phyloP scores from a whole-genome alignment of 2,329 filamentous ascomycete species.

The Fusarium newnesense region DNA sequence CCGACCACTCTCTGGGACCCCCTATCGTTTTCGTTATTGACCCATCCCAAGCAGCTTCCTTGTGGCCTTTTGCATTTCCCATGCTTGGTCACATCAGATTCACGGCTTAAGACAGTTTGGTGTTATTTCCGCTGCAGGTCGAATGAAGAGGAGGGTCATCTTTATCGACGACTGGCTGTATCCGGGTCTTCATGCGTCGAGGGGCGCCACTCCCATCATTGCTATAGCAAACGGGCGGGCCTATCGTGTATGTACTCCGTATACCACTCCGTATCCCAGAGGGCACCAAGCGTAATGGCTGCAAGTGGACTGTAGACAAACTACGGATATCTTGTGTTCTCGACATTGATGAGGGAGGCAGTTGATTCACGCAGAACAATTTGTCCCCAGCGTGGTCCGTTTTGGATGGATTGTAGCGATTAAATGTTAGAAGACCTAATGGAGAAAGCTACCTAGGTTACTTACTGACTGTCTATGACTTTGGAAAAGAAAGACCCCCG shows the following conservation, averaged over 20 bases:
- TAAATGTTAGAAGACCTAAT: background rate
- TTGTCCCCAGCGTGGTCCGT: background rate
- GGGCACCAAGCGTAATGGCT: slow-evolving; percentile 23
- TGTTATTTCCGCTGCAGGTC: slow-evolving; percentile 41
- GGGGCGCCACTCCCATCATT: slow-evolving; percentile 45
- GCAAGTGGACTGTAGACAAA: background rate
- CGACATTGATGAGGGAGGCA: background rate
- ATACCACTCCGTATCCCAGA: slow-evolving; percentile 16
- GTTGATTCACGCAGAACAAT: background rate
- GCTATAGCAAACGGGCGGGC: slow-evolving; percentile 41
- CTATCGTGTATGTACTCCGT: slow-evolving; percentile 14
- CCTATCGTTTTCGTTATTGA: slow-evolving; percentile 14
- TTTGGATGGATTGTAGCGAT: background rate
- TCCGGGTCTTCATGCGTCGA: slow-evolving; percentile 37
- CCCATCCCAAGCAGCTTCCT: slow-evolving; percentile 13
- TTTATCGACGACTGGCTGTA: slow-evolving; percentile 38
- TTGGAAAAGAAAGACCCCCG: background rate
- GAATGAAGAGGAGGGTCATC: slow-evolving; percentile 24
- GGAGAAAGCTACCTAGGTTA: background rate
- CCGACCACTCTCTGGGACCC: slow-evolving; percentile 19
- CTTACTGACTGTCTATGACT: background rate
- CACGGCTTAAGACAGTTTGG: slow-evolving; percentile 34
- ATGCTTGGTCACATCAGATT: slow-evolving; percentile 39
- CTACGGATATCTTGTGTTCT: background rate
- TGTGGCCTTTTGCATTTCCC: slow-evolving; percentile 42